Conservation (phyloP, 2,329 filamentous ascomycete genomes). For the Plenodomus tracheiphilus region DNA sequence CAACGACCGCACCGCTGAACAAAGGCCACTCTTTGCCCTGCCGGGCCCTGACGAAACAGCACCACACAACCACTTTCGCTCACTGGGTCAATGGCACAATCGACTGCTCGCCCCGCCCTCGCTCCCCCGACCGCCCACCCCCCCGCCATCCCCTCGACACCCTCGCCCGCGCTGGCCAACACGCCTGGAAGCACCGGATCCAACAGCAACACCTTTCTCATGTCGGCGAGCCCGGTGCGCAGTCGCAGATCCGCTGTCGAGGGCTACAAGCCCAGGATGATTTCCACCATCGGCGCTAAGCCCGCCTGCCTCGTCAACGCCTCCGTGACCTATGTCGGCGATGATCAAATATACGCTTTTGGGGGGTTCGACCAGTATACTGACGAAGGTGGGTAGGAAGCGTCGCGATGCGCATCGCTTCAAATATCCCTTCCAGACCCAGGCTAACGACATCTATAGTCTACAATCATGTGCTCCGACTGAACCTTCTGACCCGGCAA, state of each 20-base stretch:
- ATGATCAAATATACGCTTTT: conserved; percentile 97
- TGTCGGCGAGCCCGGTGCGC: conserved; percentile 73
- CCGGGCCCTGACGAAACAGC: conserved; percentile 19
- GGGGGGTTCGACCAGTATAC: conserved; percentile 99
- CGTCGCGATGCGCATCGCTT: background rate
- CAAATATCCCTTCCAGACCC: background rate
- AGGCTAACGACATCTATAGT: conserved; percentile 49
- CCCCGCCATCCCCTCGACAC: conserved; percentile 38
- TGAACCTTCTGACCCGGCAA: conserved; percentile 85
- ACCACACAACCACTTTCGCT: conserved; percentile 7
- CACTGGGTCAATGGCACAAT: conserved; percentile 37
- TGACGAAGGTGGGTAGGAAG: conserved; percentile 68
- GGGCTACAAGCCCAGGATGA: conserved; percentile 83
- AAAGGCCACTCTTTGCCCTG: conserved; percentile 22
- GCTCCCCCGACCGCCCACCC: conserved; percentile 22
- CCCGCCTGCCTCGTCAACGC: conserved; percentile 97
- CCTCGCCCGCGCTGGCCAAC: conserved; percentile 49
- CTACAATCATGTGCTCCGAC: conserved; percentile 92
- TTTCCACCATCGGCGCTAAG: conserved; percentile 61
- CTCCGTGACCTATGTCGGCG: conserved; percentile 97
- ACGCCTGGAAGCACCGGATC: conserved; percentile 56
- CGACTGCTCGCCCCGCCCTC: conserved; percentile 19
- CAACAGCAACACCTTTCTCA: conserved; percentile 83
- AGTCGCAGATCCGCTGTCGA: conserved; percentile 60
- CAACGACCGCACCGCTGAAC: conserved; percentile 25